Evolutionary conservation across 2,329 filamentous ascomycete species (phyloP), one percentile per base, ranked within the genome.

Genomic region (Trichocomaceae sp.): DNA sequence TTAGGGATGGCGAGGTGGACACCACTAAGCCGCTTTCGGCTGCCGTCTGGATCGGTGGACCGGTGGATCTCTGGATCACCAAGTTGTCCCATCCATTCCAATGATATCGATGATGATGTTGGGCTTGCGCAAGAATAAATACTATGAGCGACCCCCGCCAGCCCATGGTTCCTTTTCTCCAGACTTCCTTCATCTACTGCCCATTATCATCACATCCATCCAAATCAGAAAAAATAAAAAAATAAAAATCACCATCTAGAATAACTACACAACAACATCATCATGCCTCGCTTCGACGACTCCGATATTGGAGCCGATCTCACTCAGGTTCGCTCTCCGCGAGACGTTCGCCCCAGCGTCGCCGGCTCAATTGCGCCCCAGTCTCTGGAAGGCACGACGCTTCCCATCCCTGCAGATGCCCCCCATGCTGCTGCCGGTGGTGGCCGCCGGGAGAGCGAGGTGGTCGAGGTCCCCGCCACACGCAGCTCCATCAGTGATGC

Each of bases 391-490:
- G 52, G 52, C 52, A 35, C 45, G 7, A 54, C 47, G 4, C 69
- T 73, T 57, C 64, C 64, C 59, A 73, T 72, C 54, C 78, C 79
- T 31, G 71, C 71, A 42, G 55, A 57, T 19, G 33, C 41, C 20
- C 22, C 47, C 15, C 76, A 76, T 23, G 61, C 61, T 26, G 4
- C 3, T 26, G 23, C 23, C 7, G 23, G 4, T 26, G 23, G 23
- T 26, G 26, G 22, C 20, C 59, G 71, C 47, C 72, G 67, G 51
- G 63, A 62, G 37, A 71, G 76, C 57, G 78, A 77, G 52, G 76
- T 83, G 44, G 81, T 89, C 64, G 86, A 89, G 72, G 78, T 90
- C 47, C 85, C 86, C 41, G 85, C 86, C 22, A 81, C 83, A 54
- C 75, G 84, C 61, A 86, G 83, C 52, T 80, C 84, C 52, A 81